Base-by-base conservation (phyloP, 129 eudicot species). In the Tanacetum coccineum region DNA sequence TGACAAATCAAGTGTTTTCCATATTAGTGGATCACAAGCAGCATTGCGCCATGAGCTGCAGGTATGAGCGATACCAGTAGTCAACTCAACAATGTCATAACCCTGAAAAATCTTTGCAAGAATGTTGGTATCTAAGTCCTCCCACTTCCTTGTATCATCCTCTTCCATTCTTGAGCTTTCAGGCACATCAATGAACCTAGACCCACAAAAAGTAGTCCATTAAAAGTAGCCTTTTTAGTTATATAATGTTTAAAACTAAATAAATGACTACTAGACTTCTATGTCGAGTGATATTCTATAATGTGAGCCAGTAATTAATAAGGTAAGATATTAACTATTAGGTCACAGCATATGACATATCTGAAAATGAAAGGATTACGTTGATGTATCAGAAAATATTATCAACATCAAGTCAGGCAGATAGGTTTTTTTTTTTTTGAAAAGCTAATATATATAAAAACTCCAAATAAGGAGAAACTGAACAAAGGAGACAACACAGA, bases 1-100 rank as follows among this genome's bases (percentile, higher is more conserved):
- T 39, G 95, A 81, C 30, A 87, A 61, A 70, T 87, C 87, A 62
- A 87, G 87, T 20, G 87, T 87, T 68, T 65, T 70, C 95, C 95
- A 87, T 22, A 81, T 64, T 57, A 87, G 50, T 57, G 90, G 90
- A 69, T 87, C 95, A 72, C 84, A 84, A 61, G 74, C 78, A 44
- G 95, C 95, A 68, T 67, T 55, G 18, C 90, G 81, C 90, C 95
- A 87, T 45, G 84, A 69, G 63, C 79, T 73, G 59, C 87, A 83
- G 49, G 79, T 82, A 28, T 83, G 83, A 30, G 59, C 82, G 4
- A 87, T 71, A 13, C 83, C 83, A 57, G 83, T 62, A 15, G 83
- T 84, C 80, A 84, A 76, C 77, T 80, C 80, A 15, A 77, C 74
- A 46, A 78, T 76, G 62, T 72, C 71, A 30, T 80, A 70, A 1